These are phyloP conservation scores for Termitomyces eurrhizus DNA, from an alignment of 768 basidiomycete genomes.

Conservation along the genomic window DNA sequence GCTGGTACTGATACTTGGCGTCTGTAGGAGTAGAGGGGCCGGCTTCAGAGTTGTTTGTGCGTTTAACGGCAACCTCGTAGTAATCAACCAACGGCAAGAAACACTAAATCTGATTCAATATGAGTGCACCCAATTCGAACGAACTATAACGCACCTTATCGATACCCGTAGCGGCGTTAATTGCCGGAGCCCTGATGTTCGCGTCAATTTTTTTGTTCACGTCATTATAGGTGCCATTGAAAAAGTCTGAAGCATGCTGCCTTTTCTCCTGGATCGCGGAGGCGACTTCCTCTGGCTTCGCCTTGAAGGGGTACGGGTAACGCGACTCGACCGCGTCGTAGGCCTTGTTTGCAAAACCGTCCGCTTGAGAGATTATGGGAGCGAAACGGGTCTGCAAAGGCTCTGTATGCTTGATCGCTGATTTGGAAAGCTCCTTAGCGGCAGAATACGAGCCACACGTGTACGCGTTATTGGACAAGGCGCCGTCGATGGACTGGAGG, in stretches of 20 bases:
- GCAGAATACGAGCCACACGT: constrained; percentile 64
- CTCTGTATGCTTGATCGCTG: constrained; percentile 59
- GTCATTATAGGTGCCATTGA: constrained; percentile 42
- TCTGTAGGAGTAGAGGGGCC: constrained; percentile 43
- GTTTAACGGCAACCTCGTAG: constrained; percentile 53
- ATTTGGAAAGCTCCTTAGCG: constrained; percentile 55
- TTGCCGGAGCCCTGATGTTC: constrained; percentile 59
- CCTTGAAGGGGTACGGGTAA: constrained; percentile 75
- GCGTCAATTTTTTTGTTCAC: constrained; percentile 43
- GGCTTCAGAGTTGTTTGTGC: constrained; percentile 44
- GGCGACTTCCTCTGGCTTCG: constrained; percentile 67
- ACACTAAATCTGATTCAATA: constrained; percentile 34
- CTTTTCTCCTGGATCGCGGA: constrained; percentile 54
- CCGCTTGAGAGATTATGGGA: constrained; percentile 59
- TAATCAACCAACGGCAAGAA: constrained; percentile 76
- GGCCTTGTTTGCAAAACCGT: constrained; percentile 69
- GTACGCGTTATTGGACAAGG: constrained; percentile 54
- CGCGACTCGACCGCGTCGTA: constrained; percentile 69
- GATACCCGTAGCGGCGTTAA: constrained; percentile 59
- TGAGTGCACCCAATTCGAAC: constrained; percentile 6
- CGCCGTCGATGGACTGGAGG: constrained; percentile 53
- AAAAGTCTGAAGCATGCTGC: constrained; percentile 48
- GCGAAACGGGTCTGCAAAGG: constrained; percentile 64
- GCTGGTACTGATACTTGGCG: constrained; percentile 74
- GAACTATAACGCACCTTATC: constrained; percentile 56